Base-by-base conservation (phyloP, 164 flowering plant genomes). In the Malania oleifera region DNA sequence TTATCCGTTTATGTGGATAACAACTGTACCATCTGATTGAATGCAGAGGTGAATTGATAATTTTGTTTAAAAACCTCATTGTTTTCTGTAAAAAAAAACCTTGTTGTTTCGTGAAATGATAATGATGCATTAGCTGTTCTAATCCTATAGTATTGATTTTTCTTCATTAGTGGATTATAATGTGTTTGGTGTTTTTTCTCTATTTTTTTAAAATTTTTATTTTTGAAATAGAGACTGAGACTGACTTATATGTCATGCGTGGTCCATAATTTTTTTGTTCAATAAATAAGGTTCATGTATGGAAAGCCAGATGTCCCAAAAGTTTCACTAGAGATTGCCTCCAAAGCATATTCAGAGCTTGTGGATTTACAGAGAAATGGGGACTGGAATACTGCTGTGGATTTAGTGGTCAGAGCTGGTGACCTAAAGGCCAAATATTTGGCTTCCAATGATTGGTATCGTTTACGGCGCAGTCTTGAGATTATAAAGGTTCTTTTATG, bases 221-320 rank as follows among this genome's bases (percentile, higher is more conserved):
- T n/a, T n/a, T n/a, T n/a, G n/a, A n/a, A n/a, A n/a, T 9, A 4
- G 9, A 31, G 9, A 31, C 35, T 4, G 35, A 14, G 11, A 8
- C 17, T 39, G 43, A 9, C 12, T 19, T 19, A 1, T 44, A 15
- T 46, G 4, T 46, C 14, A 1, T 13, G 1, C 4, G 22, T 8
- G 14, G 14, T 1, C 26, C 6, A 8, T 22, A 19, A 1, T 41
- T 13, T n/a, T 12, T 59, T 67, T 50, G 43, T 43, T 20, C 39
- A 6, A 9, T 49, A n/a, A 40, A 31, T 52, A 53, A 93, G 98
- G 97, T 89, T 79, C 63, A 74, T 93, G 25, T 93, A 93, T 76
- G 98, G 98, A 43, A 93, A 89, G 77, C 98, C 98, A 48, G 86
- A 83, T 80, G 97, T 93, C 69, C 98, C 98, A 40, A 82, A 79